phyloP scores from a whole-genome alignment of 2,329 filamentous ascomycete species.

The Colletotrichum shisoi region DNA sequence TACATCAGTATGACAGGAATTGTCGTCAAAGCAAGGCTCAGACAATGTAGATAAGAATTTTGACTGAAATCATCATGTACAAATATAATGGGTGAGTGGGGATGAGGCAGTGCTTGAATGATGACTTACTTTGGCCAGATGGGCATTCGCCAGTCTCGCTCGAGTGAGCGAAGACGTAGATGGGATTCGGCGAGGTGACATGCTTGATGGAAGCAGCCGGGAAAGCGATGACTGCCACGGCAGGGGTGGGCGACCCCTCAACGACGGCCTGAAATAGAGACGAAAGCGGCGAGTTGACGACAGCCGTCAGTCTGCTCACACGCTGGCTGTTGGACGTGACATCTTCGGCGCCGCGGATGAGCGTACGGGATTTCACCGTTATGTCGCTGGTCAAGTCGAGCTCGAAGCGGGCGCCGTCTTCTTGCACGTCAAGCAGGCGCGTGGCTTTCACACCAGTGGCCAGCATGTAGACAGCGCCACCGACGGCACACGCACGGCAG shows the following conservation, averaged over 20 bases:
- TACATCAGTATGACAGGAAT: constrained; percentile 83
- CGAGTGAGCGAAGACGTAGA: constrained; percentile 77
- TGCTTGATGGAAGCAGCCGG: constrained; percentile 60
- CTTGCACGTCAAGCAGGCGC: constrained; percentile 41
- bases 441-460: constrained; percentile 67
- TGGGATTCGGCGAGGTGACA: constrained; percentile 54
- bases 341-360: constrained; percentile 58
- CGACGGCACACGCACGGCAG: constrained; percentile 89
- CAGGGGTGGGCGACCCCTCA: constrained; percentile 79
- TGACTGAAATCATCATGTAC: constrained; percentile 80
- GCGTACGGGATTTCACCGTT: constrained; percentile 61
- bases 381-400: constrained; percentile 66
- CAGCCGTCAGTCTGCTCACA: constrained; percentile 69
- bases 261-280: constrained; percentile 73
- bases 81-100: constrained; percentile 45
- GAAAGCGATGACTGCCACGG: constrained; percentile 74
- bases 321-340: constrained; percentile 44
- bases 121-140: constrained; percentile 81
- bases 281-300: constrained; percentile 72
- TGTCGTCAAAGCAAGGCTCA: constrained; percentile 87
- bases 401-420: constrained; percentile 47
- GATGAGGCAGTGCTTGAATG: constrained; percentile 29
- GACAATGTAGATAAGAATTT: constrained; percentile 99
- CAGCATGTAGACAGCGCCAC: constrained; percentile 88
- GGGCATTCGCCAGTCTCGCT: constrained; percentile 95